Evolutionary conservation across 1,284 basidiomycete genomes (phyloP), one percentile per base, ranked within the genome.

Genomic region (Ganoderma meredithae): DNA sequence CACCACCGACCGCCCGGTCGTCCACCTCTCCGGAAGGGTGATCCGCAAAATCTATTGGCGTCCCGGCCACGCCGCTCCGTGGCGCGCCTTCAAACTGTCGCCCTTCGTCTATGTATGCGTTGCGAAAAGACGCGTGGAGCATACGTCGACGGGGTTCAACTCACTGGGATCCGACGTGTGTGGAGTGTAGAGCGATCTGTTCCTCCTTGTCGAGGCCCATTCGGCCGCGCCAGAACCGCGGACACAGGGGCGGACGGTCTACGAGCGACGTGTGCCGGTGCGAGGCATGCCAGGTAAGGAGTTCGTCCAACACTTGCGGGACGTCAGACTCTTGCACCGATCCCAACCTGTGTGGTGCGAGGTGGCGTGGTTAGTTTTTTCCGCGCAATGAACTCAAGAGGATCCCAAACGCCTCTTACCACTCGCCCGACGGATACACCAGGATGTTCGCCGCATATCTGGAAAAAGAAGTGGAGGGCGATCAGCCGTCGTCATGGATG

Each of bases 361-460:
- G 36, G 36, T 7, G 39, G 27, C 43, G 60, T 31, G 12, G 40
- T 39, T 27, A 31, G 25, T n/a, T 33, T 43, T 17, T 17, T 43
- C 15, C 25, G 13, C 10, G 13, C n/a, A 19, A 19, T 31, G 36
- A 36, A 6, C 9, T 31, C 22, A 36, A 49, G 36, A 27, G 59
- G 49, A 13, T 39, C 40, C 17, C 49, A 27, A 47, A 40, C 8
- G 40, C 7, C 43, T 12, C 75, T 60, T 33, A 90, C 92, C 94
- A 94, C 78, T 95, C 93, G 19, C 94, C 90, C 43, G 86, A 85
- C 7, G 94, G 94, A 71, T 90, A 91, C 3, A 93, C 81, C 33
- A 95, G 79, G 1, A 93, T 76, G 77, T 95, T 96, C 1, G 92
- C 93, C 1, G 95, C 94, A 76, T 89, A 91, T 76, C 93, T 95